Base-by-base conservation (phyloP, 805 yeast genomes). In the Ogataea methanolica region DNA sequence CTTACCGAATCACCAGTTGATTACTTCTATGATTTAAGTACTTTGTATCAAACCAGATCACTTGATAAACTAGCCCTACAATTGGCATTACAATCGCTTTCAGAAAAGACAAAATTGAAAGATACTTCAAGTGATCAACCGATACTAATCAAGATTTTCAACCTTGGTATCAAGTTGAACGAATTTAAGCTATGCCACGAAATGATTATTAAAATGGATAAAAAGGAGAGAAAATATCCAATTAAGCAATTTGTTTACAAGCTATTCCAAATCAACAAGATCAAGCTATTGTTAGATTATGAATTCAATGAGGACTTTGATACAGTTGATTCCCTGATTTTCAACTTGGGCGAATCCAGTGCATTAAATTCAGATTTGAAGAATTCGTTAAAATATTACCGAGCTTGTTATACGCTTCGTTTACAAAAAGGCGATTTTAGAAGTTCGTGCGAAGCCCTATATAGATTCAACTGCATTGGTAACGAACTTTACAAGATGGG, bases 401-500 rank as follows among this genome's bases (percentile, higher is more conserved):
- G 79, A 51, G 69, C 79, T 16, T 64, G 77, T 41, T 79, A 78
- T 53, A 61, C 81, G 0, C 74, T 82, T 71, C 68, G 82, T 49
- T 69, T 68, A 43, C 71, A 72, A 34, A 61, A 59, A 35, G 80
- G 77, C 5, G 76, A 81, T 58, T 72, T 60, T 46, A 66, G 85
- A 46, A 80, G 79, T 19, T 71, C 78, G 2, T 60, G 67, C 23
- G 76, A 74, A 48, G 63, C 77, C 4, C 48, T 75, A 35, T 71
- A 73, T 49, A 65, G 73, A 36, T 72, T 69, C 50, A 72, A 73
- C 38, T 51, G 53, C 34, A 59, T 62, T 39, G 60, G 57, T 1
- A 7, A 47, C 21, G 49, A 51, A 38, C 29, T 47, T 29, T 23
- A 21, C 33, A 44, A 45, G 21, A 19, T 33, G 26, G 41, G 52